Evolutionary conservation across 306 rosid species (phyloP).

Genomic region (Alnus glutinosa): DNA sequence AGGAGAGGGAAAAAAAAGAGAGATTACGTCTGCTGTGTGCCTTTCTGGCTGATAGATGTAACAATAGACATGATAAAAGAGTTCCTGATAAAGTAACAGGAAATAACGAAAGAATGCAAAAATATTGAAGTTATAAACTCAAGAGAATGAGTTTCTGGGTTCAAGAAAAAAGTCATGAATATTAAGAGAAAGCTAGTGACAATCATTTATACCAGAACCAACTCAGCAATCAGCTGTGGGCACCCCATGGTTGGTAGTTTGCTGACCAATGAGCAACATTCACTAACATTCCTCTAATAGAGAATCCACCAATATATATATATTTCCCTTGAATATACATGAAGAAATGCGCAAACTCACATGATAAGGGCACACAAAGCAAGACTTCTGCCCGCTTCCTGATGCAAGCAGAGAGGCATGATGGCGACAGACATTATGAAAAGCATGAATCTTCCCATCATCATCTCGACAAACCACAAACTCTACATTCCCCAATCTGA

Average conservation of each 20-base stretch:
- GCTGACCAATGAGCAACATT: neutral
- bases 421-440: constrained; percentile 93
- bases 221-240: too few species aligned
- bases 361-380: constrained; percentile 96
- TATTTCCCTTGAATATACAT: neutral
- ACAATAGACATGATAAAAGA: too few species aligned
- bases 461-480: constrained; percentile 79
- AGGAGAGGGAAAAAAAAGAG: too few species aligned
- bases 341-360: constrained; percentile 45
- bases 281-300: neutral
- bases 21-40: too few species aligned
- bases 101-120: neutral
- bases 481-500: constrained; percentile 77
- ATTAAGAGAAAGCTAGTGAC: too few species aligned
- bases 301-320: neutral
- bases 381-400: constrained; percentile 72
- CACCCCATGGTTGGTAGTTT: neutral
- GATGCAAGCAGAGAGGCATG: constrained; percentile 80
- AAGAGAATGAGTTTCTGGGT: constrained; percentile 1
- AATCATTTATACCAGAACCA: too few species aligned
- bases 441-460: constrained; percentile 55
- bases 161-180: neutral
- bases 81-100: too few species aligned
- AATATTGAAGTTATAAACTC: neutral
- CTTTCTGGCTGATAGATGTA: too few species aligned